Conservation (phyloP, 495 filamentous ascomycete genomes). For the Podospora tetraspora region DNA sequence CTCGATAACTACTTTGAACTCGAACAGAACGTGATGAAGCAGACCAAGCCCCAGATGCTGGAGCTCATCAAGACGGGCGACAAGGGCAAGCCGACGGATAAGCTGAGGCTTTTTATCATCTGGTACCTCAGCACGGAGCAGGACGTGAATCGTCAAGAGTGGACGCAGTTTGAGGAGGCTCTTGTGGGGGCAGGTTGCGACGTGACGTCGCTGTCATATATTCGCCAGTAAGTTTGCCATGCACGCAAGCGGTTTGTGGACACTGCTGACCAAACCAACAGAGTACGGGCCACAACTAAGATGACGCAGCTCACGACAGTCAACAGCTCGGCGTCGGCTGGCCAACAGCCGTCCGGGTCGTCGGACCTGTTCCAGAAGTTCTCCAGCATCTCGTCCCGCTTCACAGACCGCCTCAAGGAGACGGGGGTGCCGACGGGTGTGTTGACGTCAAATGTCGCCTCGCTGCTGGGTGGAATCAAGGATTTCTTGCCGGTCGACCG, state of each 20-base stretch:
- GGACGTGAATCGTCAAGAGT: constrained; percentile 73
- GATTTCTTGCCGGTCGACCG: constrained; percentile 95
- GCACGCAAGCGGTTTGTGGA: neutral
- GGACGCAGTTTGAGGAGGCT: constrained; percentile 83
- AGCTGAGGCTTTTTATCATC: constrained; percentile 89
- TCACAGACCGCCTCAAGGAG: constrained; percentile 91
- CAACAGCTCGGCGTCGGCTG: constrained; percentile 56
- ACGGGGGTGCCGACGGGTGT: constrained; percentile 61
- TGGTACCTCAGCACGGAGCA: constrained; percentile 96
- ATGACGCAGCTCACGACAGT: constrained; percentile 97
- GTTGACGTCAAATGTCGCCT: constrained; percentile 75
- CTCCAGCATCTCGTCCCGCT: constrained; percentile 76
- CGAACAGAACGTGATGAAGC: constrained; percentile 90
- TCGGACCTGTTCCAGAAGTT: constrained; percentile 84
- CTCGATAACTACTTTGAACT: constrained; percentile 95
- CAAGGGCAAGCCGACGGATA: constrained; percentile 82
- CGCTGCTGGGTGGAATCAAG: constrained; percentile 95
- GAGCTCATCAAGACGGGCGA: constrained; percentile 75
- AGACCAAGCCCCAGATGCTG: constrained; percentile 82
- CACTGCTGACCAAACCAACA: constrained; percentile 36
- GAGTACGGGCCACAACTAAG: constrained; percentile 89
- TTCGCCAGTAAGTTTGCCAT: constrained; percentile 60
- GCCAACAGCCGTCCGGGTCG: constrained; percentile 50
- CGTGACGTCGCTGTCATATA: constrained; percentile 72
- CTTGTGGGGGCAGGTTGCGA: constrained; percentile 68